Conservation (phyloP, 345 rosid species). For the Cardamine resedifolia region DNA sequence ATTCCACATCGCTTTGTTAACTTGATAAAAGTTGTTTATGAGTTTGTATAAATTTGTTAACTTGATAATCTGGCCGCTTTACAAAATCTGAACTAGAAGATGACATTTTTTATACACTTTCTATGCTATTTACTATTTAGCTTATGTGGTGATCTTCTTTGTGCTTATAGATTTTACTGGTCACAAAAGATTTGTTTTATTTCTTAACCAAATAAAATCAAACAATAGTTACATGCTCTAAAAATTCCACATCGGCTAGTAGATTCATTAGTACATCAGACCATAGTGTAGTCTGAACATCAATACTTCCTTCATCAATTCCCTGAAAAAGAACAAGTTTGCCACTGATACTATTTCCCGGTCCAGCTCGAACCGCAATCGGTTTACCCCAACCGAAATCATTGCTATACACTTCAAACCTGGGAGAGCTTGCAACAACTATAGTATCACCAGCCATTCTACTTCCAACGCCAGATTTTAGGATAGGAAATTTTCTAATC, state of each 20-base stretch:
- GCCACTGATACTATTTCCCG: background rate
- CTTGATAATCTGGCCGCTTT: too few relatives aligned
- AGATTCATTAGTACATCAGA: background rate
- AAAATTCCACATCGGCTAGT: background rate
- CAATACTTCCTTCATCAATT: constrained; percentile 16
- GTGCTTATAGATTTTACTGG: too few relatives aligned
- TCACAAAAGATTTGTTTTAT: too few relatives aligned
- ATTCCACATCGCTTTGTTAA: too few relatives aligned
- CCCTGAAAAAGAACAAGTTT: background rate
- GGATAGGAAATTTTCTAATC: background rate
- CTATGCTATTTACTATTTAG: too few relatives aligned
- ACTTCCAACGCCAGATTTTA: background rate
- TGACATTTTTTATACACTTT: too few relatives aligned
- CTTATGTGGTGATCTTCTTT: too few relatives aligned
- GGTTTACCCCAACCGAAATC: constrained; percentile 46
- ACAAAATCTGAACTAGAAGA: too few relatives aligned
- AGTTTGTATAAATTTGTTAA: too few relatives aligned
- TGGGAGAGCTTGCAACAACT: constrained; percentile 39
- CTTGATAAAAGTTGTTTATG: too few relatives aligned
- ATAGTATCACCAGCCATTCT: background rate
- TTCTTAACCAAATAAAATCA: background rate
- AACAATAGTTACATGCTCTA: background rate
- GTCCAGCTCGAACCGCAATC: too few relatives aligned
- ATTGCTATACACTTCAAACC: constrained; percentile 42
- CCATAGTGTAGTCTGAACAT: background rate